These are phyloP conservation scores for Zygotorulaspora florentina DNA, from an alignment of 805 yeast species.

Conservation along the genomic window DNA sequence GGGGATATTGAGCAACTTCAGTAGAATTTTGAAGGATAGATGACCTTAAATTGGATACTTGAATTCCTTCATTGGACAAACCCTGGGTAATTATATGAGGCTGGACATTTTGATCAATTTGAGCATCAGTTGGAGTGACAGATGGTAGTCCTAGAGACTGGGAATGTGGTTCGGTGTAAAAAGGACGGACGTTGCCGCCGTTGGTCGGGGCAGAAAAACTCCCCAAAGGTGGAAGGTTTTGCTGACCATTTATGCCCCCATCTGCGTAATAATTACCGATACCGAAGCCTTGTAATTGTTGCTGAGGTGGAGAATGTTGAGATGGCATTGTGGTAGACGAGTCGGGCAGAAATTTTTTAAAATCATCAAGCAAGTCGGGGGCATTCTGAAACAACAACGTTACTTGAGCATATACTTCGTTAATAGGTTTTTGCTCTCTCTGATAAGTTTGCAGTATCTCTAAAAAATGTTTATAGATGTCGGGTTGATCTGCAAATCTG, in stretches of 20 bases:
- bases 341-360: slow-evolving; percentile 93
- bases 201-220: slow-evolving; percentile 37
- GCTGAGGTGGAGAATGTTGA: slow-evolving; percentile 15
- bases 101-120: slow-evolving; percentile 9
- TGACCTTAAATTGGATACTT: slow-evolving; percentile 37
- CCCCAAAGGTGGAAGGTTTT: slow-evolving; percentile 37
- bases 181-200: slow-evolving; percentile 23
- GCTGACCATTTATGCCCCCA: slow-evolving; percentile 14
- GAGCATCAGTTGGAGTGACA: slow-evolving; percentile 17
- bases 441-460: slow-evolving; percentile 96
- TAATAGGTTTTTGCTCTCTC: slow-evolving; percentile 90
- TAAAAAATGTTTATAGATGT: slow-evolving; percentile 87
- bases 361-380: slow-evolving; percentile 91
- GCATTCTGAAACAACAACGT: slow-evolving; percentile 84
- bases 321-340: slow-evolving; percentile 27
- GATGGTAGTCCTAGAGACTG: slow-evolving; percentile 25
- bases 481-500: slow-evolving; percentile 90
- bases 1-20: slow-evolving; percentile 6
- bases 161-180: slow-evolving; percentile 20
- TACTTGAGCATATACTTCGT: slow-evolving; percentile 93
- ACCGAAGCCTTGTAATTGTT: slow-evolving; percentile 16
- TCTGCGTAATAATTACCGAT: slow-evolving; percentile 12
- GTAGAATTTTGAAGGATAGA: slow-evolving; percentile 22
- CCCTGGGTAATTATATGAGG: slow-evolving; percentile 18
- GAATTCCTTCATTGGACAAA: slow-evolving; percentile 30